Evolutionary conservation across 306 rosid genomes (phyloP), one percentile per base, ranked within the genome.

Genomic region (Vigna nakashimae): DNA sequence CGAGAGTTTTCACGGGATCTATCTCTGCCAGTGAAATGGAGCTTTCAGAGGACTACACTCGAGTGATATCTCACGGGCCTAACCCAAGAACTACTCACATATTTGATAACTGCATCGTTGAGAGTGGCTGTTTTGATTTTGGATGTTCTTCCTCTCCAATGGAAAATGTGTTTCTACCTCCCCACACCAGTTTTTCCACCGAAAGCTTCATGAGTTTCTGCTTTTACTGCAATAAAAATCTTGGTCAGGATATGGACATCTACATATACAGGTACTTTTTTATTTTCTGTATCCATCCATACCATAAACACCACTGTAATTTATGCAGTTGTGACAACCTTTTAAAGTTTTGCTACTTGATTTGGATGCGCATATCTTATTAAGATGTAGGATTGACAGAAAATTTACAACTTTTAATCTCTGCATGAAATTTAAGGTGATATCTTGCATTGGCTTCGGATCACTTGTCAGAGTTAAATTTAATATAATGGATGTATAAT

Each of bases 71-170:
- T 6, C 95, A 87, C 60, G 91, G 97, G 3, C 90, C 97, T 6
- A 92, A 90, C 71, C 97, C 97, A 5, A 82, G 69, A 79, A 92
- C 97, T 30, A 92, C 87, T 7, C 97, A 88, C 69, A 92, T 92
- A 46, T 92, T 84, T 53, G 91, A 89, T 53, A 82, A 92, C 57
- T 88, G 93, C 85, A 57, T 92, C n/a, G 84, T 92, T 46, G 89
- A 88, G 80, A 86, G 80, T 73, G 79, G 79, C 43, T 66, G 82
- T 43, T 91, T 84, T 52, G 82, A 71, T 11, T 72, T 58, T 69
- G 90, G 73, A 52, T 72, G 70, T 75, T 72, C 91, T 42, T 65
- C 75, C 28, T 65, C 78, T 12, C 18, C 80, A 9, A 79, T 87
- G 58, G 76, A 71, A 22, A 68, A 43, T 63, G 78, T 59, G 6